Conservation (phyloP, 352 stramenopile genomes). For the Globisporangium solare region DNA sequence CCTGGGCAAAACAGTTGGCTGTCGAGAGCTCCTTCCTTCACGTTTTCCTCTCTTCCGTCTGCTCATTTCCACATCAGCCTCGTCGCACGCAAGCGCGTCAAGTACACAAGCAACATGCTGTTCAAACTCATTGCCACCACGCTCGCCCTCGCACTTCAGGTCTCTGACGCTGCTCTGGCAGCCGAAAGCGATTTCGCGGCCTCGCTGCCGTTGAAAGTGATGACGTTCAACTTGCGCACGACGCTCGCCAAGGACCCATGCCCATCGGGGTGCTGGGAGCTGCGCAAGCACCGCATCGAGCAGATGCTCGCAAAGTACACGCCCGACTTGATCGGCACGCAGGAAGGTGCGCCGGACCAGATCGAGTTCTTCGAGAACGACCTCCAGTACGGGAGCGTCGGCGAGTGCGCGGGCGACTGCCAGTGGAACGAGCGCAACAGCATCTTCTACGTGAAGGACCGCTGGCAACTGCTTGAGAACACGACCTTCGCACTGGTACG, state of each 20-base stretch:
- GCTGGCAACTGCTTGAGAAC: constrained; percentile 34
- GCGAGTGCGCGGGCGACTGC: constrained; percentile 57
- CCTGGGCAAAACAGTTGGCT: too few relatives aligned
- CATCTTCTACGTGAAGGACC: constrained; percentile 53
- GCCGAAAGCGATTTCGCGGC: background rate
- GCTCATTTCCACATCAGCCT: too few relatives aligned
- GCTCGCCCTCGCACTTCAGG: background rate
- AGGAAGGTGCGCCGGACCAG: constrained; percentile 57
- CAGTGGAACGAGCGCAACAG: constrained; percentile 57
- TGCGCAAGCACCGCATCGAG: constrained; percentile 38
- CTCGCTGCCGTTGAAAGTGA: constrained; percentile 32
- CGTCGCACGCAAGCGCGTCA: too few relatives aligned
- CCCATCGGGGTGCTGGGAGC: constrained; percentile 54
- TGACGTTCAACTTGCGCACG: constrained; percentile 74
- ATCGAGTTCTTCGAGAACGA: constrained; percentile 40
- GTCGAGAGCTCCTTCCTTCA: too few relatives aligned
- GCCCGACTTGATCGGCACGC: constrained; percentile 62
- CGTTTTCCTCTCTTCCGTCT: too few relatives aligned
- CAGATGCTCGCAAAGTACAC: constrained; percentile 37
- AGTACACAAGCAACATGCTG: background rate
- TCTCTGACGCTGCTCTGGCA: background rate
- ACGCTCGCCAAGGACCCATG: constrained; percentile 58
- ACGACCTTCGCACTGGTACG: constrained; percentile 60
- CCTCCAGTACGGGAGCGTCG: constrained; percentile 37
- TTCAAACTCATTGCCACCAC: background rate